These are phyloP conservation scores for Circinella minor DNA, from an alignment of 371 early-diverging fungal genomes.

Conservation along the genomic window DNA sequence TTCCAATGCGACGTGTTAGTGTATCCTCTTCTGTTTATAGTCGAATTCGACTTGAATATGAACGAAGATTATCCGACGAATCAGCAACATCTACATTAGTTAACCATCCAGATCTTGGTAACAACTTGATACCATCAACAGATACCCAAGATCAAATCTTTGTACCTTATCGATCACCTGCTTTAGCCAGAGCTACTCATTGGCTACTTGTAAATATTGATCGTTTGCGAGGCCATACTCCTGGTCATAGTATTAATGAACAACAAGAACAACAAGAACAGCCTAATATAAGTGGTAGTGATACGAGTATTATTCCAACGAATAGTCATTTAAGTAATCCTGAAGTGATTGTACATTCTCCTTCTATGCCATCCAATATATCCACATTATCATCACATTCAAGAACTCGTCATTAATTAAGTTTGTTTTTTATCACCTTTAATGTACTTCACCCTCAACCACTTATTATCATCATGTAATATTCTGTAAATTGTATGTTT, in stretches of 20 bases:
- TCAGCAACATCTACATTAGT: background rate
- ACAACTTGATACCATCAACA: background rate
- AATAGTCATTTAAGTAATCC: background rate
- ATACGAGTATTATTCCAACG: background rate
- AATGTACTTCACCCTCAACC: too few relatives aligned
- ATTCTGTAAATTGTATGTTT: too few relatives aligned
- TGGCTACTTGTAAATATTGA: constrained; percentile 7
- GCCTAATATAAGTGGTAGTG: background rate
- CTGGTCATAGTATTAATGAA: background rate
- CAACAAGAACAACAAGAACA: background rate
- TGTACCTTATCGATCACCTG: constrained; percentile 22
- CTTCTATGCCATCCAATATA: background rate
- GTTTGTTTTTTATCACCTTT: too few relatives aligned
- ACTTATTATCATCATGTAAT: too few relatives aligned
- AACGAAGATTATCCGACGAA: constrained; percentile 5
- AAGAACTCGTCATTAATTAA: too few relatives aligned
- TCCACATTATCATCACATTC: background rate
- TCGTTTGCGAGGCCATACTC: background rate
- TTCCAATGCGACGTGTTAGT: constrained; percentile 21
- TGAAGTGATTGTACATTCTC: background rate
- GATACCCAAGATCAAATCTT: constrained; percentile 14
- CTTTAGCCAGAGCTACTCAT: constrained; percentile 6
- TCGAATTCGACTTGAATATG: background rate
- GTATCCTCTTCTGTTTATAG: background rate
- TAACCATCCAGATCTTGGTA: background rate